Evolutionary conservation across 768 basidiomycete species (phyloP).

Genomic region (Phylloporus rhodoxanthus): DNA sequence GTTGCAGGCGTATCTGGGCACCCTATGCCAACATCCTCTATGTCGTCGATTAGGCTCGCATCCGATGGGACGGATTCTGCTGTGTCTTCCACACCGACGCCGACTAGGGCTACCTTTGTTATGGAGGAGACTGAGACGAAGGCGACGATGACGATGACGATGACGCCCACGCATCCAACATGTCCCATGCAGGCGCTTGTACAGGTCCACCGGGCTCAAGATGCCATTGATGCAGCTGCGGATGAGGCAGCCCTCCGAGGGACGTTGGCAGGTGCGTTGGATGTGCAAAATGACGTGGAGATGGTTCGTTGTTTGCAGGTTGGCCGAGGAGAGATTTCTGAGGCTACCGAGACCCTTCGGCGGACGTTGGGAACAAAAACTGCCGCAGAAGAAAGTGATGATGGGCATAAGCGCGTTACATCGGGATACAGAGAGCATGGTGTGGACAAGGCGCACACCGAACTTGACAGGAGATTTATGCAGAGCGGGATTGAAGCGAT

Average conservation of each 20-base stretch:
- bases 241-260: slow-evolving; percentile 22
- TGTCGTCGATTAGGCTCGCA: not conserved
- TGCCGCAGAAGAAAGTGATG: not conserved
- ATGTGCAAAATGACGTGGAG: slow-evolving; percentile 13
- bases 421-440: not conserved
- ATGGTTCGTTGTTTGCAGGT: slow-evolving; percentile 23
- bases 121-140: slow-evolving; percentile 1
- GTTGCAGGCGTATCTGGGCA: not conserved
- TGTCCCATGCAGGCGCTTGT: slow-evolving; percentile 10
- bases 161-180: not conserved
- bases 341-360: slow-evolving; percentile 21
- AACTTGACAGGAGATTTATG: slow-evolving; percentile 56
- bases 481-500: slow-evolving; percentile 70
- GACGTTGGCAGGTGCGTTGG: slow-evolving; percentile 12
- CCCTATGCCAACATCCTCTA: not conserved
- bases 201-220: slow-evolving; percentile 20
- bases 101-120: slow-evolving; percentile 7
- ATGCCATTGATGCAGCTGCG: slow-evolving; percentile 17
- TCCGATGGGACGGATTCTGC: not conserved
- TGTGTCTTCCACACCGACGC: slow-evolving; percentile 8
- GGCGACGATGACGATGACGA: not conserved
- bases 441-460: not conserved
- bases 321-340: slow-evolving; percentile 17
- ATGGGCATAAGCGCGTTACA: not conserved
- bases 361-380: slow-evolving; percentile 13